Evolutionary conservation across 306 rosid species (phyloP).

Genomic region (Corylus americana): DNA sequence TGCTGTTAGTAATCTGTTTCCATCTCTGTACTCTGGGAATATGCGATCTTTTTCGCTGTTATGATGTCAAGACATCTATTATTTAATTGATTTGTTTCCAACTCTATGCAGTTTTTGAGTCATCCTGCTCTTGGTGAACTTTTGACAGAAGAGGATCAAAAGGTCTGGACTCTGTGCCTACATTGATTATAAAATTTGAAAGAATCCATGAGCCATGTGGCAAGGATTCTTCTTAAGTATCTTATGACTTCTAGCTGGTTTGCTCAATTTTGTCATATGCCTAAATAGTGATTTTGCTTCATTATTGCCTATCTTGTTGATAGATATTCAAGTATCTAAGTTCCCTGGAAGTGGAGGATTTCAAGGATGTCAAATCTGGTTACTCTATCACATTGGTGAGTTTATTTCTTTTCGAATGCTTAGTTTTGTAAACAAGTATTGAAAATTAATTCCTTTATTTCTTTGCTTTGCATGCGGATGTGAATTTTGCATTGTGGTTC

Average conservation of each 20-base stretch:
- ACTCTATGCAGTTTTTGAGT: conserved; percentile 60
- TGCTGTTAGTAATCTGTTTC: conserved; percentile 61
- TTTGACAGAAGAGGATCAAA: conserved; percentile 81
- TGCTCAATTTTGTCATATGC: not conserved
- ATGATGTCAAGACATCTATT: not conserved
- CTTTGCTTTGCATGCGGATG: not conserved
- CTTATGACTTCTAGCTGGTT: not conserved
- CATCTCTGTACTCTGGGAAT: not conserved
- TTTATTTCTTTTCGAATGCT: conserved; percentile 19
- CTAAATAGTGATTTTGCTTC: conserved; percentile 15
- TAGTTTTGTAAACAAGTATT: not conserved
- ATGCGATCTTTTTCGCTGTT: not conserved
- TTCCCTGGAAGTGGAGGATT: conserved; percentile 89
- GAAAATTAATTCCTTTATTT: not conserved
- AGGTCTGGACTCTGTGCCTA: conserved; percentile 44
- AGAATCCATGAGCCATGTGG: not conserved
- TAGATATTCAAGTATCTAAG: conserved; percentile 83
- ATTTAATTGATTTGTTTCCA: not conserved
- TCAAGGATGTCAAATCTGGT: conserved; percentile 87
- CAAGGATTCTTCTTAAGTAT: not conserved
- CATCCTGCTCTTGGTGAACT: conserved; percentile 78
- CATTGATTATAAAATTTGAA: not conserved
- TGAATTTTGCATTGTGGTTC: conserved; percentile 4
- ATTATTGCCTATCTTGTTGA: conserved; percentile 9
- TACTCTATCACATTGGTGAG: conserved; percentile 82